phyloP scores from a whole-genome alignment of 257 asterid species.

The Cynanchum wilfordii region DNA sequence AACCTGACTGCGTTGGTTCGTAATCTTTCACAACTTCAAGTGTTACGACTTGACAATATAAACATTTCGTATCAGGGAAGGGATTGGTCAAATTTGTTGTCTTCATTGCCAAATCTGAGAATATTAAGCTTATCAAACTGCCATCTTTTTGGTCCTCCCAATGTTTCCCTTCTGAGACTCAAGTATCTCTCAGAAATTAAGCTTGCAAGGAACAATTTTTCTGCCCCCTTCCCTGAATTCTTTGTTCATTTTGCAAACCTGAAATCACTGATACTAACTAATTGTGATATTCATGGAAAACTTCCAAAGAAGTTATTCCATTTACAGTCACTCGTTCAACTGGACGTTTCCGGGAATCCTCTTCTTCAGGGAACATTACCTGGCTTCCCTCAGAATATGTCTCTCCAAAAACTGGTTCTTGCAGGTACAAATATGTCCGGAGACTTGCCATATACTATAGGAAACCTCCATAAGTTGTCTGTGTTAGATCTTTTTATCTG shows the following conservation, averaged over 20 bases:
- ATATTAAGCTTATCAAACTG: conserved; percentile 5
- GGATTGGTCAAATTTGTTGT: conserved; percentile 9
- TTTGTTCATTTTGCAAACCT: conserved; percentile 24
- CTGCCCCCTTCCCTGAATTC: conserved; percentile 16
- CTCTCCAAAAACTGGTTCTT: conserved; percentile 19
- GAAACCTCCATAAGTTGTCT: conserved; percentile 27
- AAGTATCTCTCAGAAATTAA: conserved; percentile 32
- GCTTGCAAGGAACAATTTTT: conserved; percentile 25
- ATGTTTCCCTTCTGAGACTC: conserved; percentile 20
- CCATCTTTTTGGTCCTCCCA: conserved; percentile 10
- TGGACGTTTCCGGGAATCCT: conserved; percentile 9
- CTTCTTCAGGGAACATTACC: conserved; percentile 36
- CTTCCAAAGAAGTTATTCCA: conserved; percentile 18
- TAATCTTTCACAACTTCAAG: not conserved
- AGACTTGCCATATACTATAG: conserved; percentile 19
- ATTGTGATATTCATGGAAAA: conserved; percentile 26
- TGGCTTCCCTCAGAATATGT: conserved; percentile 21
- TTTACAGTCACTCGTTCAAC: conserved; percentile 10
- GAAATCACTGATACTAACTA: conserved; percentile 12
- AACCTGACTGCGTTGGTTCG: not conserved
- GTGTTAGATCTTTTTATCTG: conserved; percentile 19
- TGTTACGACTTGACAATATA: not conserved
- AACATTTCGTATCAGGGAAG: conserved; percentile 9
- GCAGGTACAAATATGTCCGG: conserved; percentile 4
- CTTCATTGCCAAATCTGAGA: conserved; percentile 7